Conservation (phyloP, 805 yeast species). For the Ogataea methanolica region DNA sequence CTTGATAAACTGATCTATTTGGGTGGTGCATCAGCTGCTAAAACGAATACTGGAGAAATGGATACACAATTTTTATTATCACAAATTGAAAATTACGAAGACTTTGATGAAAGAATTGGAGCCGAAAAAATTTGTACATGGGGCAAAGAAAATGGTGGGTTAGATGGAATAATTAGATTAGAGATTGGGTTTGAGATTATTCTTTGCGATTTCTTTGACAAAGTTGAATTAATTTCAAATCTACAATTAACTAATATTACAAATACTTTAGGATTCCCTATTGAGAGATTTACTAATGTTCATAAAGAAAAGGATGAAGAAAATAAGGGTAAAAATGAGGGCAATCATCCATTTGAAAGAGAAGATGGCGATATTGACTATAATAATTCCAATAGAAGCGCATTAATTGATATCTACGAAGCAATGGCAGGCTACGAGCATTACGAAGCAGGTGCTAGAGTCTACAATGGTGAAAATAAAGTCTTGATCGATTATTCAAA, state of each 20-base stretch:
- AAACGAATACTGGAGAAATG: conserved; percentile 53
- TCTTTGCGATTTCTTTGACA: conserved; percentile 52
- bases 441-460: conserved; percentile 39
- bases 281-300: conserved; percentile 8
- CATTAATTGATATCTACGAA: conserved; percentile 24
- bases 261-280: conserved; percentile 37
- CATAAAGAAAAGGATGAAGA: neutral
- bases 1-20: conserved; percentile 44
- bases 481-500: conserved; percentile 48
- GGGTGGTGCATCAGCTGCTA: conserved; percentile 73
- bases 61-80: conserved; percentile 48
- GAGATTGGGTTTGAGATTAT: conserved; percentile 62
- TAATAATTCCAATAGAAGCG: conserved; percentile 13
- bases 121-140: conserved; percentile 53
- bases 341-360: neutral
- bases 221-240: conserved; percentile 42
- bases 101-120: conserved; percentile 38
- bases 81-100: conserved; percentile 25
- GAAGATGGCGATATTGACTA: conserved; percentile 3
- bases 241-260: conserved; percentile 35
- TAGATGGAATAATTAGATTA: conserved; percentile 55
- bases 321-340: neutral
- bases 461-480: conserved; percentile 45
- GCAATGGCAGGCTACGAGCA: conserved; percentile 40
- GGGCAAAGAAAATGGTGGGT: conserved; percentile 42